Percentiles rank a stretch among this genome's conserved stretches.
Evolutionary conservation across 2,329 filamentous ascomycete species (phyloP).

Genomic region (Sporothrix luriei): DNA sequence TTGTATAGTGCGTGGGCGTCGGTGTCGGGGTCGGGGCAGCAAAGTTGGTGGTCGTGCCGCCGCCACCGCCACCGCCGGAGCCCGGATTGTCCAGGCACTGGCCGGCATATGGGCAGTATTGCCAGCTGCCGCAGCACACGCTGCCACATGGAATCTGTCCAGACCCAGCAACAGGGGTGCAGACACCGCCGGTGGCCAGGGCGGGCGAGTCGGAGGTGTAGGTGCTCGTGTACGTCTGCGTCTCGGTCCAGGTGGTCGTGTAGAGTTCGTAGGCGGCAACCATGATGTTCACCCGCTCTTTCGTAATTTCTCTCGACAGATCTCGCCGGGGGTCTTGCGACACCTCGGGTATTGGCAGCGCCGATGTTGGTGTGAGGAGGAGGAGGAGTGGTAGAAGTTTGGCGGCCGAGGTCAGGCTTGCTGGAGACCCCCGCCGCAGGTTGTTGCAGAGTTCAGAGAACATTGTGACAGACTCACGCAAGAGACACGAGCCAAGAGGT

Average conservation of each 20-base stretch:
- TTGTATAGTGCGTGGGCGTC: constrained; percentile 41
- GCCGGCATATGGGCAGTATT: constrained; percentile 64
- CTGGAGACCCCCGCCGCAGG: neutral
- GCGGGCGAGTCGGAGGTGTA: constrained; percentile 54
- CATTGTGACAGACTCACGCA: constrained; percentile 20
- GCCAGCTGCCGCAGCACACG: constrained; percentile 70
- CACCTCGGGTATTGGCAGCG: constrained; percentile 53
- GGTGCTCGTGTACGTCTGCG: constrained; percentile 62
- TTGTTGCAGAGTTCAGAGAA: constrained; percentile 14
- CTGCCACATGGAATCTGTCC: constrained; percentile 65
- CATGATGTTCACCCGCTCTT: constrained; percentile 41
- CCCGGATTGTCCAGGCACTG: constrained; percentile 59
- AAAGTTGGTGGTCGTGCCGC: constrained; percentile 42
- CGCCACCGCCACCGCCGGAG: constrained; percentile 37
- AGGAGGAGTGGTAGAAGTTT: constrained; percentile 26
- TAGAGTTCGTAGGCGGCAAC: constrained; percentile 44
- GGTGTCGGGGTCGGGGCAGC: constrained; percentile 41
- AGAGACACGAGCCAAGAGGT: constrained; percentile 4
- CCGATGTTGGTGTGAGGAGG: constrained; percentile 41
- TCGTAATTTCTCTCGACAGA: constrained; percentile 56
- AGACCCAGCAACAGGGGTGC: constrained; percentile 52
- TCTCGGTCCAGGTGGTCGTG: constrained; percentile 64
- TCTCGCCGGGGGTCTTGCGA: constrained; percentile 50
- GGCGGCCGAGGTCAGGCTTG: constrained; percentile 1
- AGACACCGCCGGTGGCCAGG: constrained; percentile 47